Percentiles rank a stretch among this genome's conserved stretches.
These are phyloP conservation scores for Dendrobium huoshanense DNA, from an alignment of 106 monocot species.

Conservation along the genomic window DNA sequence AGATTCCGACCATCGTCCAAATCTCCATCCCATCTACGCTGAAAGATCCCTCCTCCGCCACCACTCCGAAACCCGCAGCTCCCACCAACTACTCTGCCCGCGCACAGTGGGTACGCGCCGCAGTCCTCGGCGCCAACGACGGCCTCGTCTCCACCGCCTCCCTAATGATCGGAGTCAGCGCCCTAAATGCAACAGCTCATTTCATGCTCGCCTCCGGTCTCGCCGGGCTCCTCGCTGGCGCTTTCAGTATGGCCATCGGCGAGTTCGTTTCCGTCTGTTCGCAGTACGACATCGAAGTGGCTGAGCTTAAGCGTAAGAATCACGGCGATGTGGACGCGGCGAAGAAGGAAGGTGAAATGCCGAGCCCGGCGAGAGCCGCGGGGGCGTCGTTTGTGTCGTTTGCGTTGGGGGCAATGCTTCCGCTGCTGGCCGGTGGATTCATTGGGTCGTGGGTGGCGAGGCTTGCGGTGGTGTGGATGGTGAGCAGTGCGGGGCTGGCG, in stretches of 20 bases:
- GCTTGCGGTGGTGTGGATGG: slow-evolving; percentile 33
- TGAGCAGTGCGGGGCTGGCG: slow-evolving; percentile 31
- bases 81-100: slow-evolving; percentile 28
- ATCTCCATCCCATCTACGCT: too few relatives aligned
- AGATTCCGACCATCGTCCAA: too few relatives aligned
- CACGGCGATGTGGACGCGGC: background rate
- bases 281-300: slow-evolving; percentile 56
- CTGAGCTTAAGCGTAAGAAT: slow-evolving; percentile 11
- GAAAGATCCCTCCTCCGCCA: background rate
- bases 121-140: slow-evolving; percentile 68
- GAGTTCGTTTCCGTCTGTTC: slow-evolving; percentile 73
- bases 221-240: slow-evolving; percentile 64
- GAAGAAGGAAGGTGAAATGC: slow-evolving; percentile 8
- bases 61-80: background rate
- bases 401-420: slow-evolving; percentile 34
- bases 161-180: slow-evolving; percentile 68
- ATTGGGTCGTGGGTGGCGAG: slow-evolving; percentile 24
- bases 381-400: slow-evolving; percentile 49
- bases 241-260: slow-evolving; percentile 78
- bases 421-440: slow-evolving; percentile 47
- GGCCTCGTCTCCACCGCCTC: slow-evolving; percentile 66
- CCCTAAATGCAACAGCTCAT: slow-evolving; percentile 24
- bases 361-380: slow-evolving; percentile 40
- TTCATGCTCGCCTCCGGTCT: slow-evolving; percentile 59
- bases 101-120: slow-evolving; percentile 66